Evolutionary conservation across 1,284 basidiomycete genomes (phyloP), one percentile per base, ranked within the genome.

Genomic region (Cerrena zonata): DNA sequence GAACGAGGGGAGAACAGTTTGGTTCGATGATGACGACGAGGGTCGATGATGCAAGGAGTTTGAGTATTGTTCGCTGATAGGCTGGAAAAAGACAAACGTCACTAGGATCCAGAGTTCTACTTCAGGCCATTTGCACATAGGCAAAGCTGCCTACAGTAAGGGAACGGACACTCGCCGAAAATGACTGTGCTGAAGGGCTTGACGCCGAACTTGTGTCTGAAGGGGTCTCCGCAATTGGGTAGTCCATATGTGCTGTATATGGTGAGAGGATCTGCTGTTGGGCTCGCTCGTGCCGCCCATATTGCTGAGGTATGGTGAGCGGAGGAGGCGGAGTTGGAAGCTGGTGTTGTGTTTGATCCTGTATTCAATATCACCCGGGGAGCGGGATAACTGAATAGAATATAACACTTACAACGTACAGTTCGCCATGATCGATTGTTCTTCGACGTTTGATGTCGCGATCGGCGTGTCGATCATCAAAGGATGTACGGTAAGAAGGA

Each of bases 151-250:
- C 60, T 53, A n/a, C n/a, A n/a, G 51, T 39, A 51, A 62, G 69
- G 67, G 66, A 71, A 74, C 74, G 64, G 73, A 74, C 65, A 86
- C 86, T 86, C 79, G 79, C 86, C 82, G 86, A 88, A 74, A 87
- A 88, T 27, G 83, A 64, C 2, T 85, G 82, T 58, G 82, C 86
- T 39, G 84, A 64, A 1, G 86, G 84, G 58, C 82, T 86, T 38
- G 84, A 86, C 13, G 81, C 82, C 25, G 82, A 75, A 62, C 86
- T 87, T 18, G 84, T 84, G n/a, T 76, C 80, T 2, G 82, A 81
- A 4, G 84, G 82, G 10, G 84, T 84, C 61, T 80, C 78, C 21
- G 83, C 81, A 62, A 85, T 69, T 60, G 78, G 76, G 64, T 82
- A 80, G 18, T n/a, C n/a, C n/a, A n/a, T n/a, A n/a, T 75, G 67